phyloP scores from a whole-genome alignment of 2,329 filamentous ascomycete species.

The Pseudogymnoascus sp. region DNA sequence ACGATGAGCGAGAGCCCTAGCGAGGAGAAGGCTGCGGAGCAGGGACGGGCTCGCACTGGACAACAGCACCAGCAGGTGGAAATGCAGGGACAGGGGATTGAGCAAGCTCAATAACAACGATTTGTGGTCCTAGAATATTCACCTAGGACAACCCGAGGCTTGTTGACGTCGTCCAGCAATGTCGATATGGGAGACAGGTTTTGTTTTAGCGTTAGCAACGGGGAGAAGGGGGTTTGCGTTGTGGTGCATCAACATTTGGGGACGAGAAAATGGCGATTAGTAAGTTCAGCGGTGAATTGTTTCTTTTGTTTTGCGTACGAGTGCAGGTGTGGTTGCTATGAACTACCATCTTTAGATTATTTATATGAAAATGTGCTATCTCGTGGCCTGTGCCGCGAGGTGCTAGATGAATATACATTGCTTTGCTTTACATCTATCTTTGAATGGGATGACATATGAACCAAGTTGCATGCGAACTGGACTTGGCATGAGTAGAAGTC shows the following conservation, averaged over 20 bases:
- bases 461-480: not conserved
- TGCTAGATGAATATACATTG: not conserved
- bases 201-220: not conserved
- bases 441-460: not conserved
- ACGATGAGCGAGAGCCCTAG: not conserved
- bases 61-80: not conserved
- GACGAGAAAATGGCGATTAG: not conserved
- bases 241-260: not conserved
- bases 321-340: not conserved
- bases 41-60: not conserved
- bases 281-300: slow-evolving; percentile 2
- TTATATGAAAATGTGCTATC: not conserved
- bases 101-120: slow-evolving; percentile 10
- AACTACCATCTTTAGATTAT: not conserved
- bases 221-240: not conserved
- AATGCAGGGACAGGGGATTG: not conserved
- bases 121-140: slow-evolving; percentile 4
- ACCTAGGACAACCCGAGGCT: slow-evolving; percentile 8
- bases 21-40: not conserved
- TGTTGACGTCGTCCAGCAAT: not conserved
- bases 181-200: not conserved
- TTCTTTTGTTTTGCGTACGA: slow-evolving; percentile 4
- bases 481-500: not conserved
- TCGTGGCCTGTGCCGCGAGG: not conserved
- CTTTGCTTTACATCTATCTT: not conserved